Evolutionary conservation across 148 eudicot species (phyloP), one percentile per base, ranked within the genome.

Genomic region (Dianthus caryophyllus): DNA sequence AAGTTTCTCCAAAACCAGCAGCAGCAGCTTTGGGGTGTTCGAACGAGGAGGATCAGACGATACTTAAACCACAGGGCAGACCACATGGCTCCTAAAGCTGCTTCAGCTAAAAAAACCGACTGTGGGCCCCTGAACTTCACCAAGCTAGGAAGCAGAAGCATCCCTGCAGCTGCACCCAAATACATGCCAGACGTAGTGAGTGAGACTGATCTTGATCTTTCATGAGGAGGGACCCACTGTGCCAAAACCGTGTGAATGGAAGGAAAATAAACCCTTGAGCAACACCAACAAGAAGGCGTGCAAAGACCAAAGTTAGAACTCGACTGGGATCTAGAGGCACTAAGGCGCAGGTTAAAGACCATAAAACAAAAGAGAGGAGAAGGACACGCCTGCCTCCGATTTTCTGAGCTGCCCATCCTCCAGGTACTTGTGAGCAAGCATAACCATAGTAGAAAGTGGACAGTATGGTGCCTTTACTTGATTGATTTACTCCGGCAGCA

Each of bases 321-420:
- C 84, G 76, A 24, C 85, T 84, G 21, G 96, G 97, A 62, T 92
- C 96, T 14, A 89, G 77, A 2, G 96, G 97, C n/a, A 92, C 81
- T 47, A 88, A 73, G 64, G 86, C 85, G 78, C 89, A 88, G 26
- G 89, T 88, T 52, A 83, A 61, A 49, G 97, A 89, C 97, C 96
- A 92, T 30, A 88, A 74, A 15, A 92, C 62, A 25, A 92, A 92
- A 15, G 97, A 92, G 44, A 92, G 80, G 25, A 92, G 93, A 39
- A 92, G 93, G 33, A 91, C 89, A 5, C 97, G 93, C 73, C 96
- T 80, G 65, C 97, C 97, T 2, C 97, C 97, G 14, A 92, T 84
- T 75, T 82, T 89, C 75, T 92, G 97, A 64, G 97, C 97, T 61
- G 93, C 87, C 97, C 96, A 92, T 44, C 96, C 97, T 71, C 96